phyloP scores from a whole-genome alignment of 192 early-diverging fungal species.

The Chytriomyces confervae region DNA sequence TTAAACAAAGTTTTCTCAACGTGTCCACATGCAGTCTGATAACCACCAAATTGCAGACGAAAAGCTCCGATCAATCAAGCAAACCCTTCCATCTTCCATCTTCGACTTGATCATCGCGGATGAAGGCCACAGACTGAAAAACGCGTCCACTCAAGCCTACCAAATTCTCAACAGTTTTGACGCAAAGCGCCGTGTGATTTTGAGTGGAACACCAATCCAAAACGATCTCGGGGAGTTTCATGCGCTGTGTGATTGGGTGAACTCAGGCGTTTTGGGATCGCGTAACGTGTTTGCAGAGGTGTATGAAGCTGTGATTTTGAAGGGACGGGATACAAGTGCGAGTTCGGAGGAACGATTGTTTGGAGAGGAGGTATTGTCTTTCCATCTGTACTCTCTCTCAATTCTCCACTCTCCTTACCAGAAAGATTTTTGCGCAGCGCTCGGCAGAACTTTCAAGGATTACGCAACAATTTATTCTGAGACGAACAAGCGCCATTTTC shows the following conservation, averaged over 20 bases:
- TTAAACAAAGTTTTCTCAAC: not conserved
- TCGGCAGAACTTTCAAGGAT: slow-evolving; percentile 39
- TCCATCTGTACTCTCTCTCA: not conserved
- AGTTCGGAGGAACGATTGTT: slow-evolving; percentile 36
- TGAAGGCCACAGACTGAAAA: slow-evolving; percentile 59
- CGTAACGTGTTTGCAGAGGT: slow-evolving; percentile 37
- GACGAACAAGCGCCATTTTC: slow-evolving; percentile 55
- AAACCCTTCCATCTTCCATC: slow-evolving; percentile 19
- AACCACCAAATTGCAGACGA: slow-evolving; percentile 26
- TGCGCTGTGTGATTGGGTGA: slow-evolving; percentile 75
- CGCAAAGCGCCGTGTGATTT: slow-evolving; percentile 46
- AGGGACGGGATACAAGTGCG: slow-evolving; percentile 32
- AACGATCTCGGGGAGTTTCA: slow-evolving; percentile 79
- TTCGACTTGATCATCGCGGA: slow-evolving; percentile 54
- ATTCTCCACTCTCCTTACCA: not conserved
- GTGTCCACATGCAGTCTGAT: not conserved
- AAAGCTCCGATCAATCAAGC: slow-evolving; percentile 30
- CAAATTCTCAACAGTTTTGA: slow-evolving; percentile 35
- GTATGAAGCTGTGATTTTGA: slow-evolving; percentile 52
- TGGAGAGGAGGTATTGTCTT: slow-evolving; percentile 25
- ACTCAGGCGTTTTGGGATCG: slow-evolving; percentile 58
- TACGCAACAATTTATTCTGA: slow-evolving; percentile 62
- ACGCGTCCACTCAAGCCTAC: slow-evolving; percentile 40
- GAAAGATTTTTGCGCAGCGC: slow-evolving; percentile 1
- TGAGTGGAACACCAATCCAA: slow-evolving; percentile 59